phyloP scores from a whole-genome alignment of 2,329 filamentous ascomycete genomes.

The Drechslerella stenobrocha region DNA sequence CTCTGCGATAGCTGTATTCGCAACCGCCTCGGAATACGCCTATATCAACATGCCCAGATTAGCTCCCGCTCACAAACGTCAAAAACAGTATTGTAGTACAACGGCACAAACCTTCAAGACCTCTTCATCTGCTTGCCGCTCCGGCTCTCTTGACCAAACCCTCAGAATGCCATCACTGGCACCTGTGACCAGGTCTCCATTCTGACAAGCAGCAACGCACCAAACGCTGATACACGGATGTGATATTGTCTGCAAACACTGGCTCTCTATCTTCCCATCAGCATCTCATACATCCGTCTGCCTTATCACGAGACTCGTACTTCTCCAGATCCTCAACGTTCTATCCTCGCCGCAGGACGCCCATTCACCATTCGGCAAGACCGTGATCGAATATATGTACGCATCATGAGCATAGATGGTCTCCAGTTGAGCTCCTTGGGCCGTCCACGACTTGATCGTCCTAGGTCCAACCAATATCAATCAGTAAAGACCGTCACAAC shows the following conservation, averaged over 20 bases:
- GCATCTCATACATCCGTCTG: not conserved
- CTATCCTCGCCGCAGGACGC: constrained; percentile 92
- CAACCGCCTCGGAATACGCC: constrained; percentile 77
- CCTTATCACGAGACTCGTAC: constrained; percentile 55
- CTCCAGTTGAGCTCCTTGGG: constrained; percentile 74
- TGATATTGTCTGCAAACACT: constrained; percentile 93
- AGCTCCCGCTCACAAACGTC: not conserved
- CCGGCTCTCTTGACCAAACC: constrained; percentile 74
- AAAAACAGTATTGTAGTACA: not conserved
- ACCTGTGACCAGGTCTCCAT: constrained; percentile 89
- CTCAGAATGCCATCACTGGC: constrained; percentile 85
- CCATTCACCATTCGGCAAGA: constrained; percentile 79
- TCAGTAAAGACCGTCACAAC: no score
- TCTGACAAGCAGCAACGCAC: constrained; percentile 84
- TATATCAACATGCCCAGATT: constrained; percentile 12
- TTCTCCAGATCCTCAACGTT: constrained; percentile 87
- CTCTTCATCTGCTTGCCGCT: constrained; percentile 70
- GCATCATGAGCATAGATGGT: constrained; percentile 86
- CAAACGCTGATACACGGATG: constrained; percentile 97
- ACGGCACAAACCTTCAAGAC: constrained; percentile 62
- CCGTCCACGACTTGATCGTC: constrained; percentile 80
- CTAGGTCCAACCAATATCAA: constrained; percentile 29
- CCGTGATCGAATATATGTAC: constrained; percentile 85
- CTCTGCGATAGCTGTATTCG: constrained; percentile 80
- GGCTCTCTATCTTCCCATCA: constrained; percentile 52